Evolutionary conservation across 2,329 filamentous ascomycete species (phyloP), one percentile per base, ranked within the genome.

Genomic region (Stachybotrys elegans): DNA sequence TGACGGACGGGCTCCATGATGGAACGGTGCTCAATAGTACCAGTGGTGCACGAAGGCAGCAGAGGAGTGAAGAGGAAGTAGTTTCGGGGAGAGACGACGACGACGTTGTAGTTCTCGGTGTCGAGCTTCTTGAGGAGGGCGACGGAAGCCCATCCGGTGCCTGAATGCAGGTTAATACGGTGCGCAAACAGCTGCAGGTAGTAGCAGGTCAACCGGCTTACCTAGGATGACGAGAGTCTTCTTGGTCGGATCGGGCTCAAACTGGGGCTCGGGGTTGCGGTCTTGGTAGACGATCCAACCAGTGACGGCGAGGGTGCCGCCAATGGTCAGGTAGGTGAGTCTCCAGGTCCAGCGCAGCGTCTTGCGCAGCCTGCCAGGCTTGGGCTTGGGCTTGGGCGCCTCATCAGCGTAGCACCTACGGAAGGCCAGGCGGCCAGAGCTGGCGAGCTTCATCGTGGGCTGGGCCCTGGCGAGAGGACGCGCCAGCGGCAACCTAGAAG

Each of bases 41-140:
- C 93, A 54, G 92, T 96, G 42, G 93, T 97, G 72, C 93, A 98
- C 63, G 92, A 97, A 53, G 93, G 93, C 49, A 98, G 81, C 47
- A 98, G 83, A 48, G 93, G 93, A 22, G 93, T 98, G 79, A 98
- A 98, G 56, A 98, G 85, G 83, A 98, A 98, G 81, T 95, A 98
- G 75, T 98, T 98, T 65, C 93, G 88, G 43, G 93, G 93, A 40
- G 93, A 97, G 67, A 98, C 88, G 66, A 98, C 90, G 63, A 97
- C 70, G 68, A 97, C 92, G 68, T 98, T 97, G 81, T 97, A 98
- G 79, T 97, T 95, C 68, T 95, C 88, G 49, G 92, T 96, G 64
- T 98, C 91, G 69, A 98, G 87, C 67, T 95, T 96, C 81, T 98
- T 98, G 54, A 98, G 81, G 49, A 98, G 83, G 48, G 92, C 94